Percentiles rank a stretch among this genome's conserved stretches.
phyloP scores from a whole-genome alignment of 225 moss, liverwort and hornwort genomes.

The Anthoceros angustus region DNA sequence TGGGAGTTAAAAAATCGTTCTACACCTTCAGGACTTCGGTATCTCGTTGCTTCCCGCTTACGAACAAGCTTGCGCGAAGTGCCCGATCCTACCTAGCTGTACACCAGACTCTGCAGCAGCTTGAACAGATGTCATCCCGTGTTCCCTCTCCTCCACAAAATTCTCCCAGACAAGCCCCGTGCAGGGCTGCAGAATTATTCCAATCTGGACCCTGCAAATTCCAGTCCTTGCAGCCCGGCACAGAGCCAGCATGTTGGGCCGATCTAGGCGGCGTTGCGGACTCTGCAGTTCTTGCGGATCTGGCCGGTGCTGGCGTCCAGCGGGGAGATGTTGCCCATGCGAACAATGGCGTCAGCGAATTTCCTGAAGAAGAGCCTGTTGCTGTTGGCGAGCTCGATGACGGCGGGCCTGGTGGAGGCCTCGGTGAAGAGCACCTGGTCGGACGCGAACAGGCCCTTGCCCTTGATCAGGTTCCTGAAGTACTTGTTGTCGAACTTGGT shows the following conservation, averaged over 20 bases:
- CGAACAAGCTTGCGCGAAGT: too few species aligned
- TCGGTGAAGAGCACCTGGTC: conserved; percentile 9
- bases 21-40: too few species aligned
- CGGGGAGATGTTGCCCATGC: conserved; percentile 12
- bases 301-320: conserved; percentile 18
- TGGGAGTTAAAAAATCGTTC: too few species aligned
- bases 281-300: conserved; percentile 15
- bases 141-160: too few species aligned
- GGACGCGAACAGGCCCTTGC: conserved; percentile 3
- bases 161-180: too few species aligned
- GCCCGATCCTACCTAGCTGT: too few species aligned
- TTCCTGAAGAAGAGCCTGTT: background rate
- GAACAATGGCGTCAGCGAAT: conserved; percentile 8
- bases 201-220: too few species aligned
- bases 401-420: conserved; percentile 7
- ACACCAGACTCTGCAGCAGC: too few species aligned
- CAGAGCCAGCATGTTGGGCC: background rate
- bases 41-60: too few species aligned
- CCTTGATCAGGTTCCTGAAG: background rate
- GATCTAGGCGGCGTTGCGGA: background rate
- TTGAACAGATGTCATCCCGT: too few species aligned
- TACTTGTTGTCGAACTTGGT: background rate
- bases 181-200: too few species aligned
- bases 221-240: too few species aligned
- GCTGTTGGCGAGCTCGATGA: background rate